phyloP scores from a whole-genome alignment of 768 basidiomycete genomes.

The Tricholoma matsutake region DNA sequence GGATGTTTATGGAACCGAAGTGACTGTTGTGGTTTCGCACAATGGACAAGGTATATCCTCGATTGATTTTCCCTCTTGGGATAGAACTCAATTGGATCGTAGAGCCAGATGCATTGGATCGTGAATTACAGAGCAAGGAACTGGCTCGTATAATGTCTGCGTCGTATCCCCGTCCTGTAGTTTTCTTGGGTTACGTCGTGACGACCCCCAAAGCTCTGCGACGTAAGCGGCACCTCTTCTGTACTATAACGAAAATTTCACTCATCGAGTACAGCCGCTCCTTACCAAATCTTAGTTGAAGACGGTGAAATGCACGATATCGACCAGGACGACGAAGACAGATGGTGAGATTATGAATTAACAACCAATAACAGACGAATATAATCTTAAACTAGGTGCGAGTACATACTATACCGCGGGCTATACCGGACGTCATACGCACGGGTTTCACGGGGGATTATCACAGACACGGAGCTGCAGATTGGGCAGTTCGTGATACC shows the following conservation, averaged over 20 bases:
- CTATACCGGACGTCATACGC: constrained; percentile 80
- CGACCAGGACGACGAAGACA: constrained; percentile 64
- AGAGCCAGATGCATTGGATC: constrained; percentile 50
- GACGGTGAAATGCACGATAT: constrained; percentile 82
- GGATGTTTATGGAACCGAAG: constrained; percentile 71
- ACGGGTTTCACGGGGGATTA: constrained; percentile 73
- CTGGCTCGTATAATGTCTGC: constrained; percentile 76
- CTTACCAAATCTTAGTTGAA: constrained; percentile 72
- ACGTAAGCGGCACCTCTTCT: constrained; percentile 43
- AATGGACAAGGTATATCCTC: constrained; percentile 75
- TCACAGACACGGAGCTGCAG: constrained; percentile 90
- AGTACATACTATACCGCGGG: constrained; percentile 86
- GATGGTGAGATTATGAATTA: constrained; percentile 48
- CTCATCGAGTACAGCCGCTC: constrained; percentile 47
- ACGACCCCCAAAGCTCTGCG: constrained; percentile 59
- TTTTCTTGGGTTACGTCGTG: constrained; percentile 83
- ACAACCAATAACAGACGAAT: no score
- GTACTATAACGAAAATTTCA: not conserved
- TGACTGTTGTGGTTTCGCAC: constrained; percentile 85
- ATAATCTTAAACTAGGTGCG: constrained; percentile 54
- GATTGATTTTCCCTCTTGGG: not conserved
- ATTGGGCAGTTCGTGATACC: constrained; percentile 84
- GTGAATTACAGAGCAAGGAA: constrained; percentile 80
- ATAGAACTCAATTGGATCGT: not conserved
- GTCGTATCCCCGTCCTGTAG: constrained; percentile 65